phyloP scores from a whole-genome alignment of 768 basidiomycete genomes.

The Suillus lakei region DNA sequence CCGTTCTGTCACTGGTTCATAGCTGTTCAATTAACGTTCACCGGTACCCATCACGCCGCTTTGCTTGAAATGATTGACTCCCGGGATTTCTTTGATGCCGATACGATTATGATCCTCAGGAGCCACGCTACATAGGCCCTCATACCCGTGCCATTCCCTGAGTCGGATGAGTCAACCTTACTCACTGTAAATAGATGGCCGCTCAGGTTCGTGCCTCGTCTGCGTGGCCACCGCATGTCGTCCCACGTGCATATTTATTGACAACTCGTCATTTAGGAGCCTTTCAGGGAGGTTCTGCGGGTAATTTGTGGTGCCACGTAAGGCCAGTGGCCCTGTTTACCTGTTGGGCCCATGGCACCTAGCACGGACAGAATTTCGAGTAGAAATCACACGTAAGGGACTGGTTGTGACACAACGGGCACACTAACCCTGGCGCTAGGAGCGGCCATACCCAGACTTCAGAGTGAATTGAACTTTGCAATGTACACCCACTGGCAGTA shows the following conservation, averaged over 20 bases:
- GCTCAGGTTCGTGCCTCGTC: constrained; percentile 3
- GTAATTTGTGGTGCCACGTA: constrained; percentile 6
- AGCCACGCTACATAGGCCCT: neutral
- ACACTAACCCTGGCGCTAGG: neutral
- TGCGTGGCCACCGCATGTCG: constrained; percentile 2
- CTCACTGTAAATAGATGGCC: neutral
- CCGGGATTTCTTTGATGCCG: neutral
- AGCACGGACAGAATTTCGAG: neutral
- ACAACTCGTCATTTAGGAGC: neutral
- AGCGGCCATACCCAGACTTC: neutral
- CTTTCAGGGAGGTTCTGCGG: neutral
- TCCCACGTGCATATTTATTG: constrained; percentile 4
- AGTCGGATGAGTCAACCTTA: neutral
- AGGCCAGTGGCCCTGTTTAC: neutral
- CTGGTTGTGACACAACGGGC: neutral
- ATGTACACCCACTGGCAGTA: neutral
- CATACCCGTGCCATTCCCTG: neutral
- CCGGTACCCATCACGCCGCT: neutral
- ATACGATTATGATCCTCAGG: neutral
- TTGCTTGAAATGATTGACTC: neutral
- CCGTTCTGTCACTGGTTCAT: neutral
- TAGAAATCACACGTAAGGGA: constrained; percentile 2
- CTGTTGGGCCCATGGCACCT: neutral
- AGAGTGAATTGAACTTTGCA: constrained; percentile 8
- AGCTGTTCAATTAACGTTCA: neutral